phyloP scores from a whole-genome alignment of 805 yeast species.

The Candida adriatica region DNA sequence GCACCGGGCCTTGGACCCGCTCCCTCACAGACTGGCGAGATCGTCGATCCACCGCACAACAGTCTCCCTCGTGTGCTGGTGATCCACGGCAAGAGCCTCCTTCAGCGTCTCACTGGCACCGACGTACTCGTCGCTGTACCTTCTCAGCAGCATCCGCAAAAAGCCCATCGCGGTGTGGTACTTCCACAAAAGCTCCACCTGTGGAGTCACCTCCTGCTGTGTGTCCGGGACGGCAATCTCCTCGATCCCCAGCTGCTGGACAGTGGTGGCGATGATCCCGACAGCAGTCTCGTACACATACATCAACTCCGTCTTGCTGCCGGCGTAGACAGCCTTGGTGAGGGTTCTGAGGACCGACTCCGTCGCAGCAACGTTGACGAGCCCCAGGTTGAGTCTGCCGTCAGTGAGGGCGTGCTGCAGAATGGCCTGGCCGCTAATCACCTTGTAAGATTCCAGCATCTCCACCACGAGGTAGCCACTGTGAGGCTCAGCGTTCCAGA shows the following conservation, averaged over 20 bases:
- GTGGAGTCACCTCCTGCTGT: conserved; percentile 24
- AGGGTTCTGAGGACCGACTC: conserved; percentile 36
- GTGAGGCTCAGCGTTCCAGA: conserved; percentile 62
- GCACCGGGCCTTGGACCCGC: too few species aligned
- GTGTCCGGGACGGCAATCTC: conserved; percentile 23
- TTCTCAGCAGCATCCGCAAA: conserved; percentile 33
- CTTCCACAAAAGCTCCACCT: conserved; percentile 35
- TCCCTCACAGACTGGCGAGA: conserved; percentile 12
- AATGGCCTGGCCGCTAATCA: conserved; percentile 36
- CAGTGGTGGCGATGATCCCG: conserved; percentile 16
- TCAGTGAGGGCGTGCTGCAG: conserved; percentile 37
- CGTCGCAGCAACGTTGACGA: conserved; percentile 38
- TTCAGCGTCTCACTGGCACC: conserved; percentile 26
- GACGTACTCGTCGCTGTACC: conserved; percentile 37
- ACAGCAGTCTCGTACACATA: conserved; percentile 24
- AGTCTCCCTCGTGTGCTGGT: conserved; percentile 24
- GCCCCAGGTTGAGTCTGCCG: conserved; percentile 26
- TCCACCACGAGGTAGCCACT: conserved; percentile 56
- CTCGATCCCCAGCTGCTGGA: conserved; percentile 14
- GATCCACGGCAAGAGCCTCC: conserved; percentile 28
- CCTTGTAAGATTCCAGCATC: conserved; percentile 38
- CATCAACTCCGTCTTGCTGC: conserved; percentile 22
- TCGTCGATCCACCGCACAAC: conserved; percentile 30
- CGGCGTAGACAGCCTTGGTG: conserved; percentile 19
- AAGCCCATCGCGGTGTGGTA: conserved; percentile 32